phyloP scores from a whole-genome alignment of 192 early-diverging fungal genomes.

The Mortierella claussenii region DNA sequence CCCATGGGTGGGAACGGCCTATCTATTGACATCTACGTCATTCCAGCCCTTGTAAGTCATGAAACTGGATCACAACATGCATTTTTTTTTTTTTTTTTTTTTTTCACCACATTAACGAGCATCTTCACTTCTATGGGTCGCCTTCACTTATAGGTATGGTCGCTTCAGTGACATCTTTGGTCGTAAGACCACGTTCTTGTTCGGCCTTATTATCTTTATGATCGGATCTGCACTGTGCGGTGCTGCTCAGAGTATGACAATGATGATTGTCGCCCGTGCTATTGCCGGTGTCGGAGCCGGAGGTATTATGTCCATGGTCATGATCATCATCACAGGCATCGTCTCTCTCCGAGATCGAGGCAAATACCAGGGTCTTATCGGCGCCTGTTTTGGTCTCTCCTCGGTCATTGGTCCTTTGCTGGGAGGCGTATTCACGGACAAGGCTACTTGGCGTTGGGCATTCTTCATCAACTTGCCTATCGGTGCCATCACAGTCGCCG shows the following conservation, averaged over 20 bases:
- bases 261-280: constrained; percentile 75
- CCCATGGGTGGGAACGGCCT: constrained; percentile 71
- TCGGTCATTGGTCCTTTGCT: constrained; percentile 58
- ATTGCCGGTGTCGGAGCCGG: constrained; percentile 79
- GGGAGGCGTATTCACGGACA: constrained; percentile 60
- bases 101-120: neutral
- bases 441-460: constrained; percentile 66
- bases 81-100: neutral
- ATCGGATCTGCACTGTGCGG: constrained; percentile 75
- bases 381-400: constrained; percentile 60
- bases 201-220: constrained; percentile 70
- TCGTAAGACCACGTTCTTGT: constrained; percentile 69
- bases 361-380: constrained; percentile 70
- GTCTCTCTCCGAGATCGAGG: constrained; percentile 69
- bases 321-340: constrained; percentile 78
- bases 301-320: constrained; percentile 63
- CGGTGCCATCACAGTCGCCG: constrained; percentile 56
- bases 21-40: constrained; percentile 72
- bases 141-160: neutral
- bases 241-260: constrained; percentile 53
- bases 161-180: constrained; percentile 75
- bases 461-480: constrained; percentile 71
- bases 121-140: neutral
- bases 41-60: constrained; percentile 60
- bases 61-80: too few relatives aligned